These are phyloP conservation scores for Corylus americana DNA, from an alignment of 306 rosid species.

Conservation along the genomic window DNA sequence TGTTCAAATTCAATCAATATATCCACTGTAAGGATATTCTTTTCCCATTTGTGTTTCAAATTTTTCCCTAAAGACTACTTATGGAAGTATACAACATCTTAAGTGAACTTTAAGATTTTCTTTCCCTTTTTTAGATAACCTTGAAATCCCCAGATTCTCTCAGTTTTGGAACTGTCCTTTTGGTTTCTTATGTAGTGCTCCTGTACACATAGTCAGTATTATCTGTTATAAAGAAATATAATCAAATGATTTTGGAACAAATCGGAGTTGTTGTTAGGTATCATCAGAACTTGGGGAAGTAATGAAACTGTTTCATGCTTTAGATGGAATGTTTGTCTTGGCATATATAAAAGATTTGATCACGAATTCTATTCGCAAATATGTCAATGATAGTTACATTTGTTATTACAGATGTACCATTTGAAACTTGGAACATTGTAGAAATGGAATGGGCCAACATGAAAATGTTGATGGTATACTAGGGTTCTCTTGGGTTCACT, in stretches of 20 bases:
- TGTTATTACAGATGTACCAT: not conserved
- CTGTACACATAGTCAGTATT: not conserved
- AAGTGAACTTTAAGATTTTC: not conserved
- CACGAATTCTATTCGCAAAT: not conserved
- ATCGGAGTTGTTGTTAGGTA: not conserved
- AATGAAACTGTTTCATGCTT: not conserved
- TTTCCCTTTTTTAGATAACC: not conserved
- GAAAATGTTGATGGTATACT: not conserved
- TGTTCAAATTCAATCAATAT: constrained; percentile 98
- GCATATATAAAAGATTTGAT: not conserved
- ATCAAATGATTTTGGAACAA: not conserved
- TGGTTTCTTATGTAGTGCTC: not conserved
- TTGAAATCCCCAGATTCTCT: not conserved
- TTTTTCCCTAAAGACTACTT: not conserved
- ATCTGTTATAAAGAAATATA: not conserved
- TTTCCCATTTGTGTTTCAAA: constrained; percentile 4
- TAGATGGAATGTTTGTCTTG: not conserved
- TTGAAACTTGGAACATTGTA: not conserved
- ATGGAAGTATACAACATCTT: not conserved
- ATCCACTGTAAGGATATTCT: constrained; percentile 68
- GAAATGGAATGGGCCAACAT: not conserved
- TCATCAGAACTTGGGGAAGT: no score
- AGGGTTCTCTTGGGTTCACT: not conserved
- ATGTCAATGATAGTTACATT: not conserved
- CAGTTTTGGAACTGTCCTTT: not conserved